Evolutionary conservation across 129 eudicot species (phyloP).

Genomic region (Centella asiatica): DNA sequence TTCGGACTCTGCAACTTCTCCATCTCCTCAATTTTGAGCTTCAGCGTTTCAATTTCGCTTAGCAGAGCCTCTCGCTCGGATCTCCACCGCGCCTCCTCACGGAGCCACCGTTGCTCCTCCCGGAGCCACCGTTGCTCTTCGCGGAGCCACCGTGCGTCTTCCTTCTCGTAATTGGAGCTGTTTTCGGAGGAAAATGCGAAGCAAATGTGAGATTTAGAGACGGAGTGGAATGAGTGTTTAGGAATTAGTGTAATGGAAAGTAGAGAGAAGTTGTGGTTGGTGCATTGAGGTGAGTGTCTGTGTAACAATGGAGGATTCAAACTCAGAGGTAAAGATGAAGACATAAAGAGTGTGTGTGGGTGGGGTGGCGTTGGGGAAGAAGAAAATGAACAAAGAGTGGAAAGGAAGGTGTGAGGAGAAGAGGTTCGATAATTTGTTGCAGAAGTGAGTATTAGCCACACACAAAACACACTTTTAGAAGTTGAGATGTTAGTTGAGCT

Average conservation of each 20-base stretch:
- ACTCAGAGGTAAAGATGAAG: conserved; percentile 28
- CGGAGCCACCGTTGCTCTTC: conserved; percentile 94
- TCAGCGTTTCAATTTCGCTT: conserved; percentile 35
- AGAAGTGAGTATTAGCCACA: too few relatives aligned
- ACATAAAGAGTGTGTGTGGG: conserved; percentile 11
- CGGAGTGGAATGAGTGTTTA: conserved; percentile 3
- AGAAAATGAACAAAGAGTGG: not conserved
- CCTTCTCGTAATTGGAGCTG: conserved; percentile 28
- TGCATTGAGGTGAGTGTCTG: conserved; percentile 10
- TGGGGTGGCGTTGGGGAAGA: not conserved
- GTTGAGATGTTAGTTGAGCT: too few relatives aligned
- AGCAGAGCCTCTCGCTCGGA: conserved; percentile 50
- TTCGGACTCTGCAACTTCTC: conserved; percentile 21
- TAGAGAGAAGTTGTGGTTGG: not conserved
- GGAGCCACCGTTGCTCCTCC: conserved; percentile 87
- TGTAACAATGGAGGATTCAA: conserved; percentile 17
- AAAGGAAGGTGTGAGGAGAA: not conserved
- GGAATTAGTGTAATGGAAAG: not conserved
- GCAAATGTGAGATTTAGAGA: conserved; percentile 45
- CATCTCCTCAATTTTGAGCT: conserved; percentile 33
- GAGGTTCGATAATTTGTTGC: not conserved
- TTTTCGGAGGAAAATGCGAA: conserved; percentile 24
- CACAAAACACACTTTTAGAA: too few relatives aligned
- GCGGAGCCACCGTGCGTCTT: conserved; percentile 71
- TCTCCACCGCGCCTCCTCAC: conserved; percentile 69